These are phyloP conservation scores for Blastomyces gilchristii DNA, from an alignment of 2,329 filamentous ascomycete genomes.

Conservation along the genomic window DNA sequence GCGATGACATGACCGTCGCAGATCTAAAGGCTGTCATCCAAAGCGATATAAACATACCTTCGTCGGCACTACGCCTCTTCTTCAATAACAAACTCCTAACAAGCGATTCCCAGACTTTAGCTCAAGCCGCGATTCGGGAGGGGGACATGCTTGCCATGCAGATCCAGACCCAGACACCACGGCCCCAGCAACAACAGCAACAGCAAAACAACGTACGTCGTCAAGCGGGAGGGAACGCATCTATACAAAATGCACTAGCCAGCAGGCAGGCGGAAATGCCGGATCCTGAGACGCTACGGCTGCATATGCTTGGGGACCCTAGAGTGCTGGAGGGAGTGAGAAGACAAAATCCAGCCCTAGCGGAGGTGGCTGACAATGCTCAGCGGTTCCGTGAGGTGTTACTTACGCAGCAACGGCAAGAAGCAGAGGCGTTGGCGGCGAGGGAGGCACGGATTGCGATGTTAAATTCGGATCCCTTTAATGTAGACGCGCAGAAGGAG, in stretches of 20 bases:
- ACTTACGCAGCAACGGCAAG: slow-evolving; percentile 55
- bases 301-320: slow-evolving; percentile 73
- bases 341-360: slow-evolving; percentile 64
- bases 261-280: slow-evolving; percentile 24
- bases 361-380: slow-evolving; percentile 63
- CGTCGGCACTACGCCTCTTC: slow-evolving; percentile 70
- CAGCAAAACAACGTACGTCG: background rate
- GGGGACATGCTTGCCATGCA: slow-evolving; percentile 89
- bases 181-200: slow-evolving; percentile 16
- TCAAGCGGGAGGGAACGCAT: background rate
- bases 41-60: slow-evolving; percentile 66
- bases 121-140: slow-evolving; percentile 69
- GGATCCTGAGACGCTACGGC: slow-evolving; percentile 70
- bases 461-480: slow-evolving; percentile 89
- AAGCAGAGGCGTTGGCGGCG: slow-evolving; percentile 62
- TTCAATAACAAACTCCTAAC: slow-evolving; percentile 75
- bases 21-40: slow-evolving; percentile 82
- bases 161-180: slow-evolving; percentile 39
- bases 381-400: slow-evolving; percentile 65
- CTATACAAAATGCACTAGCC: slow-evolving; percentile 16
- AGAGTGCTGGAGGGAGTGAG: slow-evolving; percentile 59
- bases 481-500: slow-evolving; percentile 77
- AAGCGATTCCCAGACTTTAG: slow-evolving; percentile 69
- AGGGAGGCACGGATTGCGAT: slow-evolving; percentile 73
- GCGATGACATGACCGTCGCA: slow-evolving; percentile 69